Evolutionary conservation across 768 basidiomycete species (phyloP).

Genomic region (Naganishia antarctica): DNA sequence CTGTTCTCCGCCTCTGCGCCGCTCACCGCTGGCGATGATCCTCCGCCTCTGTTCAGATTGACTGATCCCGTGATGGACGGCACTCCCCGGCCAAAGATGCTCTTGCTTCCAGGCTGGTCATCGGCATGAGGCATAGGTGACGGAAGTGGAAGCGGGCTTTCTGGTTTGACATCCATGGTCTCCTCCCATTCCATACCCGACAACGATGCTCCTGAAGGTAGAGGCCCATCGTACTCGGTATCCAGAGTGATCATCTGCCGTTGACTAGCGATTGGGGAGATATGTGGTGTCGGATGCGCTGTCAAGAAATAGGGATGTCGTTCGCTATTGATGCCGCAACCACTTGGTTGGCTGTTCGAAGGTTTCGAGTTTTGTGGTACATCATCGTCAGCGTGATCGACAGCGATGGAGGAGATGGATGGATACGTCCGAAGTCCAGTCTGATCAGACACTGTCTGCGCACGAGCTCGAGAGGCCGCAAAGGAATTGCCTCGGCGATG

Average conservation of each 20-base stretch:
- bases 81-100: neutral
- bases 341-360: too few species aligned
- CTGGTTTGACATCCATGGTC: neutral
- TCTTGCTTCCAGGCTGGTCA: slow-evolving; percentile 1
- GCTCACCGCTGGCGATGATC: neutral
- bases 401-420: neutral
- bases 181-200: slow-evolving; percentile 3
- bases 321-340: too few species aligned
- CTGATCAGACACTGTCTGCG: slow-evolving; percentile 11
- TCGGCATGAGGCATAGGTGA: slow-evolving; percentile 17
- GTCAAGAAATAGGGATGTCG: neutral
- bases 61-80: too few species aligned
- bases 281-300: slow-evolving; percentile 1
- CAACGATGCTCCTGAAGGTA: neutral
- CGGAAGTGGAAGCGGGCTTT: slow-evolving; percentile 19
- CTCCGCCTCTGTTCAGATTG: neutral
- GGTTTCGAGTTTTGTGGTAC: neutral
- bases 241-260: neutral
- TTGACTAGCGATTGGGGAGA: neutral
- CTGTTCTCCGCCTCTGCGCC: neutral
- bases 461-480: slow-evolving; percentile 15
- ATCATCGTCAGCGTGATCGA: neutral
- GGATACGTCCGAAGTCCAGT: neutral
- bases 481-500: neutral
- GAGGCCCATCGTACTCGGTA: neutral